Conservation (phyloP, 805 yeast genomes). For the Monosporozyma siamensis region DNA sequence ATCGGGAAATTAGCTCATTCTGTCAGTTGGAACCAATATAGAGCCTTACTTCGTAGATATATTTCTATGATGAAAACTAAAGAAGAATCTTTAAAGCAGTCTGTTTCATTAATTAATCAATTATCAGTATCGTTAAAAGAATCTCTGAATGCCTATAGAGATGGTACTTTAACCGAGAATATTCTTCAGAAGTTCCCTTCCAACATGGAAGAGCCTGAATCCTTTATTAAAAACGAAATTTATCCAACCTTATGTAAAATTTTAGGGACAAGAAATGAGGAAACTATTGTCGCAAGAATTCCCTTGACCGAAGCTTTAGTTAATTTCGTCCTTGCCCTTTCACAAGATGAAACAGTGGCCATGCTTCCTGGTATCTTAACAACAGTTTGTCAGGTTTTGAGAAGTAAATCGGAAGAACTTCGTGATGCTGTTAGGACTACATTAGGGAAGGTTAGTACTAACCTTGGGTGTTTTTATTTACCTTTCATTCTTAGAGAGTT, state of each 20-base stretch:
- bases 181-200: conserved; percentile 31
- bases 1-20: conserved; percentile 49
- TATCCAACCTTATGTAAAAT: conserved; percentile 53
- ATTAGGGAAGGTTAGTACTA: conserved; percentile 51
- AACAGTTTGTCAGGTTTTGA: conserved; percentile 76
- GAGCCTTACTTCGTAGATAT: conserved; percentile 65
- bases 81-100: conserved; percentile 43
- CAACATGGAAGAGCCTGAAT: conserved; percentile 32
- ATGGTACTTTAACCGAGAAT: conserved; percentile 10
- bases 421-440: conserved; percentile 80
- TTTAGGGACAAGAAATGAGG: conserved; percentile 61
- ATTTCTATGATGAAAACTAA: conserved; percentile 40
- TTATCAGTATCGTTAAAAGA: conserved; percentile 41
- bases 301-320: conserved; percentile 77
- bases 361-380: conserved; percentile 78
- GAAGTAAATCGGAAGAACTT: conserved; percentile 77
- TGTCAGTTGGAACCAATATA: conserved; percentile 71
- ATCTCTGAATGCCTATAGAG: conserved; percentile 25
- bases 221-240: conserved; percentile 46
- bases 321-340: conserved; percentile 52
- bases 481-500: conserved; percentile 71
- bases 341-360: conserved; percentile 43
- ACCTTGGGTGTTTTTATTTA: conserved; percentile 67
- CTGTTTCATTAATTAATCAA: conserved; percentile 49
- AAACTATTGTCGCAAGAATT: conserved; percentile 63